Evolutionary conservation across 2,329 filamentous ascomycete genomes (phyloP), one percentile per base, ranked within the genome.

Genomic region (Pseudogymnoascus sp.): DNA sequence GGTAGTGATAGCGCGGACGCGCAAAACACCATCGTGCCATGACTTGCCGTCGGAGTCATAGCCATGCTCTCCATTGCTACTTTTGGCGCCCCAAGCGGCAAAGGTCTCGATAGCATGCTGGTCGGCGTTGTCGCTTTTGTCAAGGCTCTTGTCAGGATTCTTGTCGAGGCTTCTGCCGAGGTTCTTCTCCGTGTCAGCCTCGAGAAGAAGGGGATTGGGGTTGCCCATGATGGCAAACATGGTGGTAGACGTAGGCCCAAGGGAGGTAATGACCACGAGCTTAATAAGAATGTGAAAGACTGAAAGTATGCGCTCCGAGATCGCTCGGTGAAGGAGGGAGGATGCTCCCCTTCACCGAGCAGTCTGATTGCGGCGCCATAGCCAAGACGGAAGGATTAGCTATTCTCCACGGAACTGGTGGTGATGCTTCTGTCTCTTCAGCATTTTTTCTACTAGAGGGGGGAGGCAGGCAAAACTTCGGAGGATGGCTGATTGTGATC

Each of bases 11-110:
- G 58, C 58, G 9, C 58, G 58, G 38, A 60, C 16, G 21, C 58
- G 31, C 31, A 38, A 12, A 28, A 60, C 58, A 60, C 58, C 58
- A 60, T 60, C 58, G 21, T 60, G 58, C 33, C 33, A 60, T 4
- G 33, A 23, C 33, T 60, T 60, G 58, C 33, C 23, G 11, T 41
- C 38, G 16, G 58, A 37, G 33, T 60, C 38, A 33, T 37, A 60
- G 5, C n/a, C 16, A 60, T 12, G 9, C 18, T 60, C 31, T 18
- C 2, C 45, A 55, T 33, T 31, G 25, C 7, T 55, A 9, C 45
- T 31, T 9, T 55, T 55, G n/a, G n/a, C 43, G 2, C 25, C 25
- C n/a, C 45, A 12, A 18, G 25, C 4, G 33, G 25, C 16, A 2
- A 55, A 55, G 25, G 25, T 55, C 25, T 31, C n/a, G n/a, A 14